Evolutionary conservation across 768 basidiomycete species (phyloP).

Genomic region (Stropharia rugosoannulata): DNA sequence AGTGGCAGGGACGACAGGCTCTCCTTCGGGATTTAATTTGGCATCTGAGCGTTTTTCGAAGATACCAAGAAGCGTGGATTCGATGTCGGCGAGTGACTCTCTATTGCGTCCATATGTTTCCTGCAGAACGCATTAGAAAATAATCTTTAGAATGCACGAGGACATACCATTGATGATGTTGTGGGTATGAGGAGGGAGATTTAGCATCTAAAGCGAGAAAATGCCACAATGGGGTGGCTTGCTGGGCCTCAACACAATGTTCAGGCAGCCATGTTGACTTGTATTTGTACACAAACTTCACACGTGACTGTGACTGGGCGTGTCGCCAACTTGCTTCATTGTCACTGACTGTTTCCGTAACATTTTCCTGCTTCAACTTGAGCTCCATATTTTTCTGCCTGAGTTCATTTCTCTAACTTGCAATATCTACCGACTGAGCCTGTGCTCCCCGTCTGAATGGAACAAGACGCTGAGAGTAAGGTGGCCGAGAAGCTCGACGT

Average conservation of each 20-base stretch:
- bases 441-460: slow-evolving; percentile 7
- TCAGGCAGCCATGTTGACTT: slow-evolving; percentile 7
- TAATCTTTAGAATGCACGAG: not conserved
- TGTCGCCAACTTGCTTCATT: not conserved
- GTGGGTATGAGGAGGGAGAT: slow-evolving; percentile 13
- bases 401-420: no score
- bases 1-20: slow-evolving; percentile 67
- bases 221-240: slow-evolving; percentile 7
- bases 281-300: slow-evolving; percentile 14
- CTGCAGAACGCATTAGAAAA: slow-evolving; percentile 10
- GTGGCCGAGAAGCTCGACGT: slow-evolving; percentile 36
- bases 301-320: slow-evolving; percentile 17
- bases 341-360: no score
- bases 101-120: slow-evolving; percentile 55
- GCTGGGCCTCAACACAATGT: slow-evolving; percentile 8
- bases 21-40: slow-evolving; percentile 54
- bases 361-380: no score
- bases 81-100: slow-evolving; percentile 70
- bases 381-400: no score
- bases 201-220: slow-evolving; percentile 22
- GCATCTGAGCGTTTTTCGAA: slow-evolving; percentile 66
- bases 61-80: slow-evolving; percentile 64
- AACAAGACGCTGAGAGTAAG: slow-evolving; percentile 16
- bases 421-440: not conserved
- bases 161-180: slow-evolving; percentile 24